Conservation (phyloP, 2,329 filamentous ascomycete species). For the Ceratocystis albifundus region DNA sequence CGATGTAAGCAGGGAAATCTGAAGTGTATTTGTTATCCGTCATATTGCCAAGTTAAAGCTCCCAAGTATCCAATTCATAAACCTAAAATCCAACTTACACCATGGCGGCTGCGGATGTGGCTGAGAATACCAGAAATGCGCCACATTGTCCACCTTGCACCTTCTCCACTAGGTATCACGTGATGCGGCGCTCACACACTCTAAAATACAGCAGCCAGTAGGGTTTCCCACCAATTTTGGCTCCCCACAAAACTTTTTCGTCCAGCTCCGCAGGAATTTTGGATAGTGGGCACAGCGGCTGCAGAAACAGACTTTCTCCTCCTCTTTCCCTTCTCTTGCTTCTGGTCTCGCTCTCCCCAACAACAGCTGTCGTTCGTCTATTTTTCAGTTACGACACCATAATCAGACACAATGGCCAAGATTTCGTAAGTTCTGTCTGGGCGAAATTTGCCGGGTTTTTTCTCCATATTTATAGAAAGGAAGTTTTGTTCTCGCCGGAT, state of each 20-base stretch:
- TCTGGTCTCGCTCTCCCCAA: constrained; percentile 19
- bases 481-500: constrained; percentile 13
- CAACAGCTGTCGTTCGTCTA: constrained; percentile 22
- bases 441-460: constrained; percentile 16
- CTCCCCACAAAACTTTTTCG: constrained; percentile 18
- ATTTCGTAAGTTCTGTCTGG: constrained; percentile 42
- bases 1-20: too few relatives aligned
- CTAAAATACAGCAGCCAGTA: constrained; percentile 14
- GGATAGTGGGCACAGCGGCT: constrained; percentile 16
- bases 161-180: background rate
- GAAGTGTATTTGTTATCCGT: too few relatives aligned
- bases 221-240: constrained; percentile 21
- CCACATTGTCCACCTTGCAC: background rate
- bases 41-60: too few relatives aligned
- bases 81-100: too few relatives aligned
- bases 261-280: constrained; percentile 15
- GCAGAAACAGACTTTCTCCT: constrained; percentile 18
- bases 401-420: constrained; percentile 51
- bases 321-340: constrained; percentile 9
- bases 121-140: background rate
- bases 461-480: background rate
- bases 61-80: too few relatives aligned
- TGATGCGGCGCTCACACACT: constrained; percentile 6
- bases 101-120: background rate
- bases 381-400: constrained; percentile 26